These are phyloP conservation scores for Neoboletus magnificus DNA, from an alignment of 768 basidiomycete genomes.

Conservation along the genomic window DNA sequence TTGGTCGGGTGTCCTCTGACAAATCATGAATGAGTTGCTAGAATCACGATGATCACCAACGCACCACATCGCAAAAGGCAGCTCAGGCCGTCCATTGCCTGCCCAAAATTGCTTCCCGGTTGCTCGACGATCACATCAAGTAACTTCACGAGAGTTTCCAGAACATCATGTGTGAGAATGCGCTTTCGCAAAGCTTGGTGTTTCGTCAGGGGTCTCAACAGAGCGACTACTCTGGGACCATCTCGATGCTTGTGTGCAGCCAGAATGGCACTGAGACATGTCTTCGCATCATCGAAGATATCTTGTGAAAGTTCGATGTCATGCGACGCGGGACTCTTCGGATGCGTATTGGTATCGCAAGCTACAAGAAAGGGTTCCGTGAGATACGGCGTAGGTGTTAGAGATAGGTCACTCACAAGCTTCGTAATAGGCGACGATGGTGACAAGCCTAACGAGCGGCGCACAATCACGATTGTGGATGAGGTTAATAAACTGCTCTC, in stretches of 20 bases:
- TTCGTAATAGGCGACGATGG: slow-evolving; percentile 22
- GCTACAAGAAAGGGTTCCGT: neutral
- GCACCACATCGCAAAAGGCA: too few species aligned
- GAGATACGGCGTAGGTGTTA: too few species aligned
- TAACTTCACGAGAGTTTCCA: slow-evolving; percentile 10
- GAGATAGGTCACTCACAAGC: slow-evolving; percentile 9
- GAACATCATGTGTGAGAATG: slow-evolving; percentile 14
- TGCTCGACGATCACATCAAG: slow-evolving; percentile 12
- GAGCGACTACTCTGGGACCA: slow-evolving; percentile 19
- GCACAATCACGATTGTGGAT: slow-evolving; percentile 10
- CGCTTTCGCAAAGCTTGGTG: slow-evolving; percentile 10
- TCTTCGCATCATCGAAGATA: slow-evolving; percentile 15
- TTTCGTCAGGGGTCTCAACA: slow-evolving; percentile 20
- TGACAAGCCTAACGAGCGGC: slow-evolving; percentile 19
- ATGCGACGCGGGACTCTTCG: neutral
- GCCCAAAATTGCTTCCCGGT: too few species aligned
- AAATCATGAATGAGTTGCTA: too few species aligned
- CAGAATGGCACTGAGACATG: slow-evolving; percentile 11
- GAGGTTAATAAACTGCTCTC: slow-evolving; percentile 6
- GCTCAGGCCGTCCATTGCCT: too few species aligned
- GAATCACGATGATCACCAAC: too few species aligned
- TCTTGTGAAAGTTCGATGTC: neutral
- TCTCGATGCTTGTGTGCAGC: slow-evolving; percentile 15
- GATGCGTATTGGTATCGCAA: neutral
- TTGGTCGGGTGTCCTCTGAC: too few species aligned